phyloP scores from a whole-genome alignment of 352 stramenopile species.

The Phytophthora syringae region DNA sequence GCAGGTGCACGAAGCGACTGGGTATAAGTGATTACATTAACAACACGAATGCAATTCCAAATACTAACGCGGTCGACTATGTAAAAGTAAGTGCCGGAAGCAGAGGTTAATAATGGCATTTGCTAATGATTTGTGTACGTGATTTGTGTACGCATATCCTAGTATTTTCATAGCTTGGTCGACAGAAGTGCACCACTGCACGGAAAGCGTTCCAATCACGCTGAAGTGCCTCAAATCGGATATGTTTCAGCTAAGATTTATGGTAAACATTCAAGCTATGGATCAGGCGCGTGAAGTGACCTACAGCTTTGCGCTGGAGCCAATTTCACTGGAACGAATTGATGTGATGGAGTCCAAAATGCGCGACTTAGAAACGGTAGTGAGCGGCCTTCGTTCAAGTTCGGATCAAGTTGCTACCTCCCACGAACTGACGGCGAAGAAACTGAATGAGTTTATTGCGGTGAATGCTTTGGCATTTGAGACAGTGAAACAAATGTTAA shows the following conservation, averaged over 20 bases:
- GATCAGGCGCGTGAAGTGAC: background rate
- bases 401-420: background rate
- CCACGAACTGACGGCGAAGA: background rate
- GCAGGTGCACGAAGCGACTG: background rate
- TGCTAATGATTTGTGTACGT: too few relatives aligned
- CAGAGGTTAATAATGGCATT: too few relatives aligned
- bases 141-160: background rate
- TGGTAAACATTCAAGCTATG: slow-evolving; percentile 12
- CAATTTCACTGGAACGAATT: background rate
- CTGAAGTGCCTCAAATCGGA: slow-evolving; percentile 5
- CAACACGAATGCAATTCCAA: too few relatives aligned
- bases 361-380: background rate
- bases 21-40: background rate
- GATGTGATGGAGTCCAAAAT: slow-evolving; percentile 1
- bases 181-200: background rate
- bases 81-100: too few relatives aligned
- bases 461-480: too few relatives aligned
- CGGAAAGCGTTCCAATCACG: background rate
- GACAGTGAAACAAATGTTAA: too few relatives aligned
- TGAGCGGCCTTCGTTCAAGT: background rate
- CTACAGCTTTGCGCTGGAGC: slow-evolving; percentile 10
- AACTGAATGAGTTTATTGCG: background rate
- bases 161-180: slow-evolving; percentile 17
- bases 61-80: too few relatives aligned
- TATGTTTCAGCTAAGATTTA: background rate